Evolutionary conservation across 306 rosid genomes (phyloP).

Genomic region (Cercis canadensis): DNA sequence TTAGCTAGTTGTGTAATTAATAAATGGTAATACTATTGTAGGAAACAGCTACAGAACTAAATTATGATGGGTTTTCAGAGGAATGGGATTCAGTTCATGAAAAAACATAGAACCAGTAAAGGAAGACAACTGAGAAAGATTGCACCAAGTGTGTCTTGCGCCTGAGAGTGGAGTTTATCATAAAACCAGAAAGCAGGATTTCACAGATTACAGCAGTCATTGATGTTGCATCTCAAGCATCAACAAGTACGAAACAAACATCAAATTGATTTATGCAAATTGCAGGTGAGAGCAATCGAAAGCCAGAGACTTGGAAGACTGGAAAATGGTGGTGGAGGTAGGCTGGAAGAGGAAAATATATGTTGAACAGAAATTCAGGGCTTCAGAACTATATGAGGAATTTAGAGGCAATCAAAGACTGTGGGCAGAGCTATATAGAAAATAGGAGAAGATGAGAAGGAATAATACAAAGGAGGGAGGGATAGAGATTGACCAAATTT

Average conservation of each 20-base stretch:
- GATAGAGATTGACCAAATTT: constrained; percentile 34
- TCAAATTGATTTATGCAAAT: background rate
- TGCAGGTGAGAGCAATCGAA: background rate
- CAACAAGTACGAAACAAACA: constrained; percentile 39
- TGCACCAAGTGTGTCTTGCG: constrained; percentile 83
- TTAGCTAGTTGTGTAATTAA: background rate
- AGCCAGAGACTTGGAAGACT: background rate
- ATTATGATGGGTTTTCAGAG: background rate
- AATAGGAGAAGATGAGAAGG: constrained; percentile 14
- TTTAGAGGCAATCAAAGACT: constrained; percentile 33
- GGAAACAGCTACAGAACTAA: background rate
- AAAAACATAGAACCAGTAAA: constrained; percentile 88
- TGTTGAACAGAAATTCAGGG: too few relatives aligned
- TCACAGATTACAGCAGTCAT: constrained; percentile 74
- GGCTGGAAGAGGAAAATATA: background rate
- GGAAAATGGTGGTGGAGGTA: background rate
- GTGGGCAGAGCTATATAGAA: background rate
- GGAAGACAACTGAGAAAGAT: constrained; percentile 93
- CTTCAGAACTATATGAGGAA: too few relatives aligned
- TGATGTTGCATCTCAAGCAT: constrained; percentile 43
- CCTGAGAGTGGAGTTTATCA: constrained; percentile 70
- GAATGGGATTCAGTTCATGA: constrained; percentile 49
- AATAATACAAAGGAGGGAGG: constrained; percentile 11
- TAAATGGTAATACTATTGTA: background rate
- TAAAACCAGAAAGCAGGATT: constrained; percentile 69